phyloP scores from a whole-genome alignment of 1,139 yeast species.

The Pichia sp. region DNA sequence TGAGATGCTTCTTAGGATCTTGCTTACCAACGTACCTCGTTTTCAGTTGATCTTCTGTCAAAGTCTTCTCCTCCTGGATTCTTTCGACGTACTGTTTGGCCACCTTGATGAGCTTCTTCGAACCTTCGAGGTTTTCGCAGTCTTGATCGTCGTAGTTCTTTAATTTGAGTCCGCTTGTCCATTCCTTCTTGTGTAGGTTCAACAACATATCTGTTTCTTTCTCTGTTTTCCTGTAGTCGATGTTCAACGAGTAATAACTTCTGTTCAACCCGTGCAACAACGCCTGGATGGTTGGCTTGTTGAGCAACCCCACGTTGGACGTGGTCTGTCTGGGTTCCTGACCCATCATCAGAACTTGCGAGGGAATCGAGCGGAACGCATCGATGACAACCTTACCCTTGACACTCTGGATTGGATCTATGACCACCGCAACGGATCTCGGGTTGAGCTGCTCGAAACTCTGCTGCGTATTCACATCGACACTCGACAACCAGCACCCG shows the following conservation, averaged over 20 bases:
- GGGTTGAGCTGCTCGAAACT: conserved; percentile 93
- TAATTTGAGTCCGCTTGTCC: conserved; percentile 90
- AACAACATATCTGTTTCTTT: conserved; percentile 91
- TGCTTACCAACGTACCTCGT: conserved; percentile 97
- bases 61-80: conserved; percentile 87
- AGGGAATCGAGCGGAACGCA: conserved; percentile 91
- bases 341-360: conserved; percentile 87
- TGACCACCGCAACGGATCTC: conserved; percentile 95
- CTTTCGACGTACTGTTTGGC: conserved; percentile 89
- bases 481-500: conserved; percentile 98
- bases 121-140: conserved; percentile 65
- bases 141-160: conserved; percentile 77
- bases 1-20: conserved; percentile 96
- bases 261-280: conserved; percentile 95
- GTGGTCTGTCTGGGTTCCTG: conserved; percentile 98
- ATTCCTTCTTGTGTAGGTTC: conserved; percentile 89
- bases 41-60: conserved; percentile 82
- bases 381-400: conserved; percentile 98
- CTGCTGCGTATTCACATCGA: conserved; percentile 96
- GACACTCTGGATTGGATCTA: conserved; percentile 97
- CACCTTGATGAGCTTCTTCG: conserved; percentile 78
- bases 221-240: conserved; percentile 89
- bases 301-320: conserved; percentile 89
- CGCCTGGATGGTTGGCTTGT: conserved; percentile 97
- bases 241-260: conserved; percentile 91